Percentiles rank a stretch among this genome's conserved stretches.
phyloP scores from a whole-genome alignment of 805 yeast genomes.

The Alloascoidea africana region DNA sequence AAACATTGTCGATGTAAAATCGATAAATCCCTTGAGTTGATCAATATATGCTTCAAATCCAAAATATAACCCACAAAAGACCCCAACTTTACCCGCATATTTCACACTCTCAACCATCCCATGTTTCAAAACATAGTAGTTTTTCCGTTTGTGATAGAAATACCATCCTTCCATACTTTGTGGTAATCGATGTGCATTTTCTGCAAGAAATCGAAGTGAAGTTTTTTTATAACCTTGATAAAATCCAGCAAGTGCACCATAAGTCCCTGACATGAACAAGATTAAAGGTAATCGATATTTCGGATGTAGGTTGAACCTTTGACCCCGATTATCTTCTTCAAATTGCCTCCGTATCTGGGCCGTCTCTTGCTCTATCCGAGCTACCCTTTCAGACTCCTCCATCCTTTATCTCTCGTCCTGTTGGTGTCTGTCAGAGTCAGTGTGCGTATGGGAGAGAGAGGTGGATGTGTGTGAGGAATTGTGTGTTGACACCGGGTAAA shows the following conservation, averaged over 20 bases:
- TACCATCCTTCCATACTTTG: constrained; percentile 74
- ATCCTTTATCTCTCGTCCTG: no score
- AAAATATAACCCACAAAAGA: constrained; percentile 34
- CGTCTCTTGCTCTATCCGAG: no score
- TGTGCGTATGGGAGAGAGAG: no score
- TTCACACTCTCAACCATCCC: constrained; percentile 36
- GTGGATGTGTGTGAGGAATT: no score
- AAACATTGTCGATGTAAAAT: constrained; percentile 45
- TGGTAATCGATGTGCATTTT: constrained; percentile 74
- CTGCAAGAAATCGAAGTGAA: constrained; percentile 51
- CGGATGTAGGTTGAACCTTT: constrained; percentile 1
- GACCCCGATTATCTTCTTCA: no score
- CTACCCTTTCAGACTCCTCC: no score
- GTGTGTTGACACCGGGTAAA: no score
- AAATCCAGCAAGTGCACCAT: constrained; percentile 28
- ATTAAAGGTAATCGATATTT: background rate
- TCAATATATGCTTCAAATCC: constrained; percentile 52
- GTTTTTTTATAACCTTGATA: constrained; percentile 40
- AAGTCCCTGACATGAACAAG: background rate
- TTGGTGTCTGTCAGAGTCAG: no score
- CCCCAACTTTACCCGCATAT: constrained; percentile 25
- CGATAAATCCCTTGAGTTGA: constrained; percentile 32
- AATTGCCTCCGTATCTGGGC: no score
- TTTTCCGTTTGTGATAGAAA: constrained; percentile 72
- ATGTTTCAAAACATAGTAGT: constrained; percentile 49